phyloP scores from a whole-genome alignment of 495 filamentous ascomycete genomes.

The Aspergillus bridgeri region DNA sequence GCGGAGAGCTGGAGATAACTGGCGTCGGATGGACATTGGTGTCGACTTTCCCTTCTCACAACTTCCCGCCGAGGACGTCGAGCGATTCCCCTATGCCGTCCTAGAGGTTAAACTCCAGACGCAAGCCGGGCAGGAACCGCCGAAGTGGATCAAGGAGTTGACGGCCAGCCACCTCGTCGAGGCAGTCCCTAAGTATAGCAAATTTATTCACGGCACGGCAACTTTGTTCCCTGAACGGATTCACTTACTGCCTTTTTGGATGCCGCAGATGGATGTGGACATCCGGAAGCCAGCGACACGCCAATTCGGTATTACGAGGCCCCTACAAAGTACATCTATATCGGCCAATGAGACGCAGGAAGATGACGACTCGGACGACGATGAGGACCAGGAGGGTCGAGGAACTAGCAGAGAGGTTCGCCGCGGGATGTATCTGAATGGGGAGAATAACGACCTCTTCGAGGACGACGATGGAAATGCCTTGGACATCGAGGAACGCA shows the following conservation, averaged over 20 bases:
- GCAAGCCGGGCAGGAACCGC: constrained; percentile 93
- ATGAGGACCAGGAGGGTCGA: constrained; percentile 49
- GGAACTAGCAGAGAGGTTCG: constrained; percentile 2
- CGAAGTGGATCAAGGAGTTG: constrained; percentile 91
- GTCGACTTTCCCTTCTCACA: constrained; percentile 94
- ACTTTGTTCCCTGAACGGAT: constrained; percentile 84
- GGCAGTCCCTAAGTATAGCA: constrained; percentile 97
- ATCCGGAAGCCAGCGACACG: constrained; percentile 89
- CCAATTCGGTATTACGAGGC: constrained; percentile 83
- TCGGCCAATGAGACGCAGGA: constrained; percentile 68
- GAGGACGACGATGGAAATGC: constrained; percentile 44
- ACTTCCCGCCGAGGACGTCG: constrained; percentile 76
- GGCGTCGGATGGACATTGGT: constrained; percentile 96
- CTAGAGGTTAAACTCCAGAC: constrained; percentile 98
- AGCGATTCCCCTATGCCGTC: constrained; percentile 92
- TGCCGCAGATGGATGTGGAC: constrained; percentile 96
- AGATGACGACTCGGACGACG: constrained; percentile 60
- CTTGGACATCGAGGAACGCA: constrained; percentile 73
- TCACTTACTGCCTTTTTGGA: constrained; percentile 91
- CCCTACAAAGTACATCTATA: constrained; percentile 65
- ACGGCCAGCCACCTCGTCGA: constrained; percentile 93
- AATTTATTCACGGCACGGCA: constrained; percentile 95
- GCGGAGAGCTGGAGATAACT: constrained; percentile 76
- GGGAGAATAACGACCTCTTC: constrained; percentile 26
- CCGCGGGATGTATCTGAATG: background rate